Base-by-base conservation (phyloP, 1,284 basidiomycete genomes). In the Stygiomarasmius scandens region DNA sequence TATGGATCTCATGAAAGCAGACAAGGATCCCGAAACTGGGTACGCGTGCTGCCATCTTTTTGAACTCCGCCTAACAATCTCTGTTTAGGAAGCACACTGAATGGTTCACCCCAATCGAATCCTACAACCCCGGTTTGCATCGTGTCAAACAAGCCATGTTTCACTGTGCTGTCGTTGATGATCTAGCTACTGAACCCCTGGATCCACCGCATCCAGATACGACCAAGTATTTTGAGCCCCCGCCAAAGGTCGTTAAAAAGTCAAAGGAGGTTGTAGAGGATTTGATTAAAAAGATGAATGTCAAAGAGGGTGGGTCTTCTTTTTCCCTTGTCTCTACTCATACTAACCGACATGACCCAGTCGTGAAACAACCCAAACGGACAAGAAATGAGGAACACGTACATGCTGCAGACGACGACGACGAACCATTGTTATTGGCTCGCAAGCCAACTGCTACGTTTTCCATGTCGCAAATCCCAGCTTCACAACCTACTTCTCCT, bases 81-180 rank as follows among this genome's bases (percentile, higher is more conserved):
- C n/a, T n/a, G n/a, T n/a, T n/a, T n/a, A 92, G 90, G 5, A 76
- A 82, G 20, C 83, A 78, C 10, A 66, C 67, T 12, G 78, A 86
- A 2, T 98, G 94, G 93, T 96, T 91, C 66, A 85, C 90, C 59
- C 83, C 90, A 0, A 75, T 80, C 1, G 74, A 87, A 2, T 92
- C 92, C 0, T 96, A 86, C 72, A 97, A 96, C 65, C 95, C 96
- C 0, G 86, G 92, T 4, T 82, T 97, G 27, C 96, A 98, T 68
- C 88, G 95, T 38, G 83, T 89, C 55, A 96, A 96, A 68, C 93
- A 97, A 74, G 95, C 95, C 2, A 86, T 96, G 63, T 92, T 95
- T 70, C 94, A 96, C 66, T 86, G 87, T 52, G 92, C 93, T 0
- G 79, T 93, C 11, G 87, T 90, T 6, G 74, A 84, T 1, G 90